A percentile compares a stretch with the other conserved stretches of the same genome.
Conservation (phyloP, 2,329 filamentous ascomycete genomes). For the Colletotrichum simmondsii region DNA sequence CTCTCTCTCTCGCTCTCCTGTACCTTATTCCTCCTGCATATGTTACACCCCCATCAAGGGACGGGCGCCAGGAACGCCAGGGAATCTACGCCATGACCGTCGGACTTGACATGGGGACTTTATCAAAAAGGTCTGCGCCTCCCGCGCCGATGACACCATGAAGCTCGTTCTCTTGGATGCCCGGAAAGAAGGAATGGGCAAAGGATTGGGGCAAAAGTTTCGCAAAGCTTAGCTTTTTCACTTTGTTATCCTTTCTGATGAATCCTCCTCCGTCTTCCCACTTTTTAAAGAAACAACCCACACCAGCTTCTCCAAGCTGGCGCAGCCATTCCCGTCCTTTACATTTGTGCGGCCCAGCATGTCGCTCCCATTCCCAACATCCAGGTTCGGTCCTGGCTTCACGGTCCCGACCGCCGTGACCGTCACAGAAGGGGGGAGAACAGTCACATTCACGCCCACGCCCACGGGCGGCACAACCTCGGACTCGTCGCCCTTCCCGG, state of each 20-base stretch:
- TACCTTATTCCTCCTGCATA: not conserved
- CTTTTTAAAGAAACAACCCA: conserved; percentile 7
- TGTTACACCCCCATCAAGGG: not conserved
- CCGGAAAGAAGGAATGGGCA: not conserved
- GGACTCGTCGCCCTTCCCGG: conserved; percentile 15
- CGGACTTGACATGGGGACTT: conserved; percentile 29
- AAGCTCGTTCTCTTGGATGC: not conserved
- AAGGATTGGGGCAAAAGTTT: conserved; percentile 5
- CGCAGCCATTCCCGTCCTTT: conserved; percentile 24
- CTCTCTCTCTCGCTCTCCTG: not conserved
- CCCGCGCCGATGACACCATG: not conserved
- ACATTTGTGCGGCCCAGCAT: conserved; percentile 11
- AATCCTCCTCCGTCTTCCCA: not conserved
- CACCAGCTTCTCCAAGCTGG: conserved; percentile 13
- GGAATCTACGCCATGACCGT: conserved; percentile 26
- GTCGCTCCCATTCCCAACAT: conserved; percentile 28
- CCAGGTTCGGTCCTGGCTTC: conserved; percentile 29
- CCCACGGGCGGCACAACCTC: not conserved
- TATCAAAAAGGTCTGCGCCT: conserved; percentile 34
- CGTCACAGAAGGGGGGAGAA: conserved; percentile 2
- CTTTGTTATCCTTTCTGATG: conserved; percentile 12
- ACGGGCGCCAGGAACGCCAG: not conserved
- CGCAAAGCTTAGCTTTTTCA: not conserved
- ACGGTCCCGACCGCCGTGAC: conserved; percentile 21
- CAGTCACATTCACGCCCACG: conserved; percentile 18